phyloP scores from a whole-genome alignment of 2,329 filamentous ascomycete species.

The Hymenoscyphus albidus region DNA sequence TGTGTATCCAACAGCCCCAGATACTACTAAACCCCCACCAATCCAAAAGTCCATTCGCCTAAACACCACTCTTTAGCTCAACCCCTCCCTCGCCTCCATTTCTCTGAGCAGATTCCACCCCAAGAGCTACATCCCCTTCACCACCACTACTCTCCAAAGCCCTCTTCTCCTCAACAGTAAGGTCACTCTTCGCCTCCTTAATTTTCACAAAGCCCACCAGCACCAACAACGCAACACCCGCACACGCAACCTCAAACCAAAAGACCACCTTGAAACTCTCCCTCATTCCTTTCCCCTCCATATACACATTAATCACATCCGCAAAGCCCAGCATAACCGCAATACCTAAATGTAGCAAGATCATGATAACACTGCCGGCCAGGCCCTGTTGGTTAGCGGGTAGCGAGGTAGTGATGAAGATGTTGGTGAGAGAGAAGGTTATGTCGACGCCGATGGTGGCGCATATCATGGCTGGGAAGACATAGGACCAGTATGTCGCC shows the following conservation, averaged over 20 bases:
- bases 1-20: no score
- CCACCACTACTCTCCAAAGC: constrained; percentile 23
- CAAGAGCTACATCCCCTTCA: not conserved
- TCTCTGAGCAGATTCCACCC: not conserved
- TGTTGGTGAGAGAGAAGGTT: constrained; percentile 69
- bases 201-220: constrained; percentile 51
- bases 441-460: constrained; percentile 72
- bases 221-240: constrained; percentile 47
- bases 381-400: constrained; percentile 65
- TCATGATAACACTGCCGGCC: constrained; percentile 68
- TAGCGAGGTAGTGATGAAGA: constrained; percentile 72
- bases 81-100: not conserved
- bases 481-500: constrained; percentile 58
- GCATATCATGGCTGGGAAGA: constrained; percentile 67
- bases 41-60: not conserved
- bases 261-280: constrained; percentile 62
- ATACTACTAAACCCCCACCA: not conserved
- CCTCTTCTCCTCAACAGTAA: constrained; percentile 54
- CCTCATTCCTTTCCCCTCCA: constrained; percentile 32
- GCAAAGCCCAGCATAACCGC: constrained; percentile 68
- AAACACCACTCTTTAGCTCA: not conserved
- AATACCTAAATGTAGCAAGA: constrained; percentile 66
- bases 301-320: constrained; percentile 56
- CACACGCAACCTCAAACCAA: constrained; percentile 60
- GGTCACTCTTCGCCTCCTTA: constrained; percentile 50